phyloP scores from a whole-genome alignment of 108 stramenopile genomes.

The Mediolabrus comicus region DNA sequence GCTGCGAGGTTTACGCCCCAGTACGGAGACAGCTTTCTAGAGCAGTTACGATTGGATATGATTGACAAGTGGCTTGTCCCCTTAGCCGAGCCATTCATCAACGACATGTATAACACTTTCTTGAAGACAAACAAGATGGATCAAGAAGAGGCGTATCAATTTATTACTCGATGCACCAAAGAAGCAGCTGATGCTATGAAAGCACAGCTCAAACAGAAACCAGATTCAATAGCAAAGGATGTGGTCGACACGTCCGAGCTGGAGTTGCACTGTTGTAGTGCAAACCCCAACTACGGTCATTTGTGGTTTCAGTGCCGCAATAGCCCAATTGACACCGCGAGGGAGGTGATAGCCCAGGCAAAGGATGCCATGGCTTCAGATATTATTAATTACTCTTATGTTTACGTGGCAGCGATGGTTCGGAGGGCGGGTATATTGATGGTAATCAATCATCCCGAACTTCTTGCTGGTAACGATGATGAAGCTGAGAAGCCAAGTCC shows the following conservation, averaged over 20 bases:
- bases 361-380: slow-evolving; percentile 52
- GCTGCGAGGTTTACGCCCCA: slow-evolving; percentile 98
- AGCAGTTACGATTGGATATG: slow-evolving; percentile 71
- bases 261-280: slow-evolving; percentile 87
- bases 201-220: slow-evolving; percentile 18
- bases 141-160: slow-evolving; percentile 19
- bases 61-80: slow-evolving; percentile 70
- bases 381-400: slow-evolving; percentile 48
- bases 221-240: slow-evolving; percentile 16
- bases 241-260: slow-evolving; percentile 67
- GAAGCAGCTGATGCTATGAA: slow-evolving; percentile 39
- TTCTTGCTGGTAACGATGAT: slow-evolving; percentile 12
- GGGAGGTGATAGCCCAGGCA: slow-evolving; percentile 61
- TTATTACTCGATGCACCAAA: slow-evolving; percentile 26
- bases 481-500: slow-evolving; percentile 13
- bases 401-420: slow-evolving; percentile 72
- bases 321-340: slow-evolving; percentile 81
- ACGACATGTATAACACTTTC: slow-evolving; percentile 27
- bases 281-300: slow-evolving; percentile 97
- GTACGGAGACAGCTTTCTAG: slow-evolving; percentile 95
- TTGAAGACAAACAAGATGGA: slow-evolving; percentile 16
- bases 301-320: slow-evolving; percentile 92
- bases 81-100: slow-evolving; percentile 49
- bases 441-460: slow-evolving; percentile 5
- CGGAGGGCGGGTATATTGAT: slow-evolving; percentile 57